Conservation (phyloP, 225 moss, liverwort and hornwort genomes). For the Thuidium tamariscinum region DNA sequence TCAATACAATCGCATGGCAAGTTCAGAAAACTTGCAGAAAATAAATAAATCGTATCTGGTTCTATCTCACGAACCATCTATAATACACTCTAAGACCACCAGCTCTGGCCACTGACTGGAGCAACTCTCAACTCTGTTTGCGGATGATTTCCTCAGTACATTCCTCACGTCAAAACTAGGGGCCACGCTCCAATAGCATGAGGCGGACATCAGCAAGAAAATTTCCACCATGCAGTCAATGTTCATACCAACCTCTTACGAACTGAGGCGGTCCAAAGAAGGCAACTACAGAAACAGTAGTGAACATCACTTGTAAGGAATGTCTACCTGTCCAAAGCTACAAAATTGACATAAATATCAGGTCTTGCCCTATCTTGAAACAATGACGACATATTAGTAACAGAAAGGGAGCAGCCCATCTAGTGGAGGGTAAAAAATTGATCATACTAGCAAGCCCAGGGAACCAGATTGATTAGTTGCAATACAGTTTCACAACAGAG, state of each 20-base stretch:
- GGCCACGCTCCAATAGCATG: background rate
- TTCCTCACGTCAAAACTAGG: background rate
- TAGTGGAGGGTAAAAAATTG: conserved; percentile 1
- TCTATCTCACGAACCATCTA: conserved; percentile 3
- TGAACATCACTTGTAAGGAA: background rate
- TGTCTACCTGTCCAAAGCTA: background rate
- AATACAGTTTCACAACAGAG: conserved; percentile 66
- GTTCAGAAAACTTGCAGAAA: background rate
- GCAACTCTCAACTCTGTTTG: background rate
- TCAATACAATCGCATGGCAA: background rate
- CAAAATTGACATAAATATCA: background rate
- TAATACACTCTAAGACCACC: conserved; percentile 20
- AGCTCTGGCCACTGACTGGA: background rate
- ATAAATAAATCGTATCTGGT: background rate
- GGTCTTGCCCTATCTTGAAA: background rate
- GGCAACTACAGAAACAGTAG: background rate
- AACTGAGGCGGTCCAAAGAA: background rate
- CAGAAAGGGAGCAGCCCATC: background rate
- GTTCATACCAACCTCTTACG: background rate
- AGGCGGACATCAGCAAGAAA: background rate
- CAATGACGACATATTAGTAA: background rate
- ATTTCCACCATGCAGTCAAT: background rate
- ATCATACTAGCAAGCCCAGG: background rate
- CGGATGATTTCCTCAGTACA: background rate
- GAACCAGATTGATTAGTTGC: conserved; percentile 41